A percentile compares a stretch with the other conserved stretches of the same genome.
These are phyloP conservation scores for Penicillium nucicola DNA, from an alignment of 495 filamentous ascomycete genomes.

Conservation along the genomic window DNA sequence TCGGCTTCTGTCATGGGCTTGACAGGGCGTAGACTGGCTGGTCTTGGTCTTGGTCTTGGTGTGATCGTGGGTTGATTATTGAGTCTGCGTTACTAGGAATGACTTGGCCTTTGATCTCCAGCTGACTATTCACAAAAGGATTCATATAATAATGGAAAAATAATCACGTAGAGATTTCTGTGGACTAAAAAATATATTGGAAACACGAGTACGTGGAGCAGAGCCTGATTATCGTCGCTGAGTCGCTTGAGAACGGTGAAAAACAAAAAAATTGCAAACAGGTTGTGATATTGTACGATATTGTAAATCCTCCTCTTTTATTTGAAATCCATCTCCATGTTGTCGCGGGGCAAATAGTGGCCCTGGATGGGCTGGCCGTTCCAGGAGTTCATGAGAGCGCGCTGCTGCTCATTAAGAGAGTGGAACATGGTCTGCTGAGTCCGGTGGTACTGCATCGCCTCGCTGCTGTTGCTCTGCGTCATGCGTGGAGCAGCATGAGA, in stretches of 20 bases:
- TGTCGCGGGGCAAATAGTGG: constrained; percentile 7
- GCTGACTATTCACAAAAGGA: too few relatives aligned
- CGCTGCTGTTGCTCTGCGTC: constrained; percentile 1
- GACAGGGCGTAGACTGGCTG: too few relatives aligned
- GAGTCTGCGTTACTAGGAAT: too few relatives aligned
- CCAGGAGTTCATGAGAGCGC: constrained; percentile 16
- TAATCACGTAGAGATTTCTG: not conserved
- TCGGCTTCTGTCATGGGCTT: constrained; percentile 1
- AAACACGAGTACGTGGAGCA: not conserved
- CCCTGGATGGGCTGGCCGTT: constrained; percentile 9
- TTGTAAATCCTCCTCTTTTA: not conserved
- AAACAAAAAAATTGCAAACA: too few relatives aligned
- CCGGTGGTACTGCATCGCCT: not conserved
- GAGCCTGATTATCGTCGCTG: constrained; percentile 1
- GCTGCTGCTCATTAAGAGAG: constrained; percentile 13
- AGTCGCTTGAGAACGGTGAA: not conserved
- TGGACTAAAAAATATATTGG: not conserved
- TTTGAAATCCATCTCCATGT: constrained; percentile 18
- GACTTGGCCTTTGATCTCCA: too few relatives aligned
- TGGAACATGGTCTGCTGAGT: constrained; percentile 22
- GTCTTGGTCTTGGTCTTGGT: too few relatives aligned
- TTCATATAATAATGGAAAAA: not conserved
- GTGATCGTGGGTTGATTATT: too few relatives aligned
- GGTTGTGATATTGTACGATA: too few relatives aligned
- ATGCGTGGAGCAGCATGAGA: not conserved